Evolutionary conservation across 2,329 filamentous ascomycete species (phyloP).

Genomic region (Pestalotiopsis sp.): DNA sequence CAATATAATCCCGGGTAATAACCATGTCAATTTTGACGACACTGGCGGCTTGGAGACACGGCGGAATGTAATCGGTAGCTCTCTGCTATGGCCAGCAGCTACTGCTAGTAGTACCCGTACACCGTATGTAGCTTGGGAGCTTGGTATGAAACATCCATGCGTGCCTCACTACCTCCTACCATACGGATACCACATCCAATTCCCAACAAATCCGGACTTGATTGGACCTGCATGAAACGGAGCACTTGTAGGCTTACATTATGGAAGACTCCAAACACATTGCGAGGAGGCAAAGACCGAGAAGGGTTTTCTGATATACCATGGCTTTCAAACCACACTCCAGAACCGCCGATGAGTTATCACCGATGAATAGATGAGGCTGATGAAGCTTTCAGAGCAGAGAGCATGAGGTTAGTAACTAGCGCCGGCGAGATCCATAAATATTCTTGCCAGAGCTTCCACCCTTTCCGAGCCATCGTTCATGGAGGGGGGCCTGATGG

Average conservation of each 20-base stretch:
- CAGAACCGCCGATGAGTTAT: not conserved
- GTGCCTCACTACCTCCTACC: not conserved
- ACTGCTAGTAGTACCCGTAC: not conserved
- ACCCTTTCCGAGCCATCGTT: not conserved
- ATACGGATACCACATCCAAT: not conserved
- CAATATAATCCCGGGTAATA: not conserved
- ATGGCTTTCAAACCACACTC: not conserved
- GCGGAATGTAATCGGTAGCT: not conserved
- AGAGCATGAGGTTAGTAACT: not conserved
- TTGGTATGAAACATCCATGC: constrained; percentile 5
- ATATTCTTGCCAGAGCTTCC: constrained; percentile 6
- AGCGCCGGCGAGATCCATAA: not conserved
- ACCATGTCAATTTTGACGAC: not conserved
- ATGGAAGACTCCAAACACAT: not conserved
- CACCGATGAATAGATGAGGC: not conserved
- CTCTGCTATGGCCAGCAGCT: not conserved
- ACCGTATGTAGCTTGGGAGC: not conserved
- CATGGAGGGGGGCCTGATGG: constrained; percentile 7
- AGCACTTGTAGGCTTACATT: not conserved
- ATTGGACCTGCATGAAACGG: not conserved
- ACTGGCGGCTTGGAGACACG: not conserved
- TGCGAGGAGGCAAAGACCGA: not conserved
- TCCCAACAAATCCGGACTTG: constrained; percentile 5
- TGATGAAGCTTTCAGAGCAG: not conserved
- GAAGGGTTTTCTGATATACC: not conserved